Conservation (phyloP, 495 filamentous ascomycete genomes). For the Aspergillus sparsus region DNA sequence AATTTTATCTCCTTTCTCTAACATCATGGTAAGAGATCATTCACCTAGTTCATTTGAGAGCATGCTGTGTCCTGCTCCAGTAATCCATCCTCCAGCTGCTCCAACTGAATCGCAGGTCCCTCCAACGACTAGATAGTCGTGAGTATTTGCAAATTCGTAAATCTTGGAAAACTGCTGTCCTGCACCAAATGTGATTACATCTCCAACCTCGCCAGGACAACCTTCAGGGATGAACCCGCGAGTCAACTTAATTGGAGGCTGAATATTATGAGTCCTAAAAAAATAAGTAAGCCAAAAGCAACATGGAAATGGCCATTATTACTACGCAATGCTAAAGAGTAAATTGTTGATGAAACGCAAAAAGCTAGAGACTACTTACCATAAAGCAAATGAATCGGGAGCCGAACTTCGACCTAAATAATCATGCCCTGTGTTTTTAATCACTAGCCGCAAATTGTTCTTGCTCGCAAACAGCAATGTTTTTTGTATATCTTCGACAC, state of each 20-base stretch:
- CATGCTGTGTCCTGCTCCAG: slow-evolving; percentile 45
- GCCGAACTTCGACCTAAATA: slow-evolving; percentile 17
- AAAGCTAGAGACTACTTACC: slow-evolving; percentile 27
- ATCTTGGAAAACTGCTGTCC: slow-evolving; percentile 27
- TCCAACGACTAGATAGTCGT: slow-evolving; percentile 25
- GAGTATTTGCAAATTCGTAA: slow-evolving; percentile 30
- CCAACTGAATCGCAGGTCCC: slow-evolving; percentile 25
- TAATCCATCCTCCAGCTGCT: slow-evolving; percentile 46
- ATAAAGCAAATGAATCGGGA: slow-evolving; percentile 32
- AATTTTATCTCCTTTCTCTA: background rate
- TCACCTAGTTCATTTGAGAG: slow-evolving; percentile 28
- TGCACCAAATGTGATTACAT: slow-evolving; percentile 26
- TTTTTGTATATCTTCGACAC: slow-evolving; percentile 14
- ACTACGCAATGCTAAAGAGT: no score
- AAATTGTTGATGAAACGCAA: no score
- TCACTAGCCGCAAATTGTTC: slow-evolving; percentile 37
- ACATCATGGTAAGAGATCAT: background rate
- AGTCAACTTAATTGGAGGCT: slow-evolving; percentile 23
- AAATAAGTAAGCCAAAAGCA: slow-evolving; percentile 31
- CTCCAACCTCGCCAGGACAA: slow-evolving; percentile 20
- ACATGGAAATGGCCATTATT: no score
- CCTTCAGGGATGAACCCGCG: slow-evolving; percentile 16
- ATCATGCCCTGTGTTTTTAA: slow-evolving; percentile 50
- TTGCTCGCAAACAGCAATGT: slow-evolving; percentile 19
- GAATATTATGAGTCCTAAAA: slow-evolving; percentile 29